Evolutionary conservation across 2,329 filamentous ascomycete genomes (phyloP).

Genomic region (Fusarium sp.): DNA sequence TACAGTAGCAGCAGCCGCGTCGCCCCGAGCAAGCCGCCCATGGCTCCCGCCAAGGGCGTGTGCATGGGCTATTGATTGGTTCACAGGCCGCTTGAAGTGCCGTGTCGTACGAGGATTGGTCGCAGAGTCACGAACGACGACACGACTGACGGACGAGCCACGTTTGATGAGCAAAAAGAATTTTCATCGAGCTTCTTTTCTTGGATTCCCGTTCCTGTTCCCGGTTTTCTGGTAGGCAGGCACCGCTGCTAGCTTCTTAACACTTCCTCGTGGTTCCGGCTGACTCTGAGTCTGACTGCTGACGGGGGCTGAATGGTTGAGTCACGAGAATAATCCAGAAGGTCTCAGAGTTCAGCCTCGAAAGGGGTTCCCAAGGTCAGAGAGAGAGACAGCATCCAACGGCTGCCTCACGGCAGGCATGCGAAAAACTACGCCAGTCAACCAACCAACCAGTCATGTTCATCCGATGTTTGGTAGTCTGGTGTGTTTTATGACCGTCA

Average conservation of each 20-base stretch:
- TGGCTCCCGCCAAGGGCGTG: conserved; percentile 18
- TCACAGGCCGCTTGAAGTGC: conserved; percentile 29
- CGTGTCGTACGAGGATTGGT: conserved; percentile 40
- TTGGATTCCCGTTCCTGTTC: conserved; percentile 2
- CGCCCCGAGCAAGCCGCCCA: conserved; percentile 24
- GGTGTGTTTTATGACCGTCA: conserved; percentile 5
- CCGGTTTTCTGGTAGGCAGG: conserved; percentile 13
- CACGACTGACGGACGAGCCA: conserved; percentile 18
- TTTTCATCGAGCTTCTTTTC: conserved; percentile 11
- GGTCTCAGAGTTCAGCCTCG: conserved; percentile 7
- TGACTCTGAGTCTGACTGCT: conserved; percentile 25
- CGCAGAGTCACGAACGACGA: conserved; percentile 23
- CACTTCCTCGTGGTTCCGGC: conserved; percentile 15
- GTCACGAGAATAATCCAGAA: conserved; percentile 30
- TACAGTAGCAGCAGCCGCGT: conserved; percentile 29
- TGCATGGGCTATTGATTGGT: conserved; percentile 36
- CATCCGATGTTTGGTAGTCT: conserved; percentile 2
- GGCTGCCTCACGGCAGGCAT: conserved; percentile 13
- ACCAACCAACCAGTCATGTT: not conserved
- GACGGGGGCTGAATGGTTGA: conserved; percentile 19
- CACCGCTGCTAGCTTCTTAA: conserved; percentile 5
- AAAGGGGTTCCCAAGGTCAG: not conserved
- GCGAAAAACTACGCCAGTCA: not conserved
- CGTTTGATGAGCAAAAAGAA: conserved; percentile 15
- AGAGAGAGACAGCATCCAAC: conserved; percentile 1